Evolutionary conservation across 2,329 filamentous ascomycete species (phyloP), one percentile per base, ranked within the genome.

Genomic region (Aspergillus pseudonomiae): DNA sequence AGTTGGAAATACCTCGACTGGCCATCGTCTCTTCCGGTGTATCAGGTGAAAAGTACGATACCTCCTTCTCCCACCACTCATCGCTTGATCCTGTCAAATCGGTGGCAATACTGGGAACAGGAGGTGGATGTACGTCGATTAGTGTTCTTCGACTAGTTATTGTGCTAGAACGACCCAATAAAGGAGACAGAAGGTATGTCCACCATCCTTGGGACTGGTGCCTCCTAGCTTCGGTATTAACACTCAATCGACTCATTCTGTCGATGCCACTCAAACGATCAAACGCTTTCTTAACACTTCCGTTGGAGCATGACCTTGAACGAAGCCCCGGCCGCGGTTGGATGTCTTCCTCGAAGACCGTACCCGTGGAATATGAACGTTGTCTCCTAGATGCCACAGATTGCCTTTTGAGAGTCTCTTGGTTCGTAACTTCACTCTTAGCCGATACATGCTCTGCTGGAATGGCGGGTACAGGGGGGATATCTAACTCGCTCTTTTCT

Each of bases 151-250:
- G 69, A 60, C 74, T 73, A 2, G 70, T 65, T 3, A 76, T 57
- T 3, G 78, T 77, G 61, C 71, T 77, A 28, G 76, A 78, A 45
- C 77, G 74, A 34, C 75, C 73, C 28, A 82, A 64, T 6, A 82
- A 70, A 0, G 82, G 82, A 1, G 81, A 82, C 2, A 82, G 75
- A 26, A 83, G 71, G 53, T 79, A 75, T 32, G 78, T 83, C 82
- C 82, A 84, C 82, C 82, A 84, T 21, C 82, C 82, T 62, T 82
- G 79, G 0, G 82, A 83, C 30, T 77, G 72, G 34, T 75, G 81
- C 54, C 78, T 73, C 46, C 72, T 76, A 5, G 72, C 63, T 26
- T 78, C 68, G 5, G 77, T 77, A 57, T 78, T 78, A 24, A 79
- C 71, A 45, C 74, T 78, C 5, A 75, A 66, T 10, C 69, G 70